Evolutionary conservation across 2,329 filamentous ascomycete species (phyloP).

Genomic region (Incumbomyces delicatus): DNA sequence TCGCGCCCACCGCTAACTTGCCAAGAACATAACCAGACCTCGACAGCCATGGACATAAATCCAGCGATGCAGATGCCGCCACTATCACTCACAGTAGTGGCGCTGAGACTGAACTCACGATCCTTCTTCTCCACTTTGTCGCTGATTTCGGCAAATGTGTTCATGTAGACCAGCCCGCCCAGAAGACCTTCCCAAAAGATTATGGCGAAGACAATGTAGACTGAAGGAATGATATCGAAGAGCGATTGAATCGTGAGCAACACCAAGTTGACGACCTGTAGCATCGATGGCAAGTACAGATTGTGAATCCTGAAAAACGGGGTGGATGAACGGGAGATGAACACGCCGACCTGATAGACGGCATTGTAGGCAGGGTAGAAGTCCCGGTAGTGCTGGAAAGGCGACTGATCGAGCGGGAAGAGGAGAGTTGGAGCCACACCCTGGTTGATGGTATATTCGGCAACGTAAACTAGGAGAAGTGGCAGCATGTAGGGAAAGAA

Average conservation of each 20-base stretch:
- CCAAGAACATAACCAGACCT: slow-evolving; percentile 72
- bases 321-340: slow-evolving; percentile 83
- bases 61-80: slow-evolving; percentile 83
- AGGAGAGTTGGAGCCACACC: slow-evolving; percentile 82
- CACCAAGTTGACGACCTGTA: slow-evolving; percentile 70
- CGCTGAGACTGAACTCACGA: slow-evolving; percentile 81
- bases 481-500: slow-evolving; percentile 82
- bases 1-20: slow-evolving; percentile 72
- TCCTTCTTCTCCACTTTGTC: slow-evolving; percentile 68
- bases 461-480: slow-evolving; percentile 81
- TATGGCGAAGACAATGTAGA: slow-evolving; percentile 75
- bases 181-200: slow-evolving; percentile 92
- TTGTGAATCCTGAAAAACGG: slow-evolving; percentile 74
- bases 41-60: slow-evolving; percentile 71
- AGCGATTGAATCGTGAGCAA: slow-evolving; percentile 68
- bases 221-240: slow-evolving; percentile 69
- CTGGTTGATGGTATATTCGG: slow-evolving; percentile 97
- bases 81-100: slow-evolving; percentile 85
- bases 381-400: slow-evolving; percentile 69
- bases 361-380: slow-evolving; percentile 95
- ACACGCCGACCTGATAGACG: slow-evolving; percentile 90
- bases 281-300: slow-evolving; percentile 69
- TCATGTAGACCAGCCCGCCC: slow-evolving; percentile 87
- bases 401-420: slow-evolving; percentile 66
- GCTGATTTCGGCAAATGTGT: slow-evolving; percentile 89